Evolutionary conservation across 2,329 filamentous ascomycete genomes (phyloP).

Genomic region (Allantophomopsis cytisporea): DNA sequence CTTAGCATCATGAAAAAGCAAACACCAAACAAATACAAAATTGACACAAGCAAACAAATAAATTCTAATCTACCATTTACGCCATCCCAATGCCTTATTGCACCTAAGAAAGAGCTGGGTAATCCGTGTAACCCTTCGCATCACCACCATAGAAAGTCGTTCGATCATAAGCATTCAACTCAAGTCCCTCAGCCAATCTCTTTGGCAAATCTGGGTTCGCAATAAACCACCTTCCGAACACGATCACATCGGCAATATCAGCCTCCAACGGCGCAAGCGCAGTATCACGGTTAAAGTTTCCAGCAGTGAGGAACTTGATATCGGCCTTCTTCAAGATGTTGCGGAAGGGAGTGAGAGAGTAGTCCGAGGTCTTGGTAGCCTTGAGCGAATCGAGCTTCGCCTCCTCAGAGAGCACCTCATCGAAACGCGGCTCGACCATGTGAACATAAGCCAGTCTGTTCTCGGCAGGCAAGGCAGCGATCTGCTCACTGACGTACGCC

Average conservation of each 20-base stretch:
- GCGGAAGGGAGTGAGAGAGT: conserved; percentile 28
- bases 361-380: conserved; percentile 22
- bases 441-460: conserved; percentile 33
- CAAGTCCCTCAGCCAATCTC: conserved; percentile 20
- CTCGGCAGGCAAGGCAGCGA: conserved; percentile 18
- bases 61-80: no score
- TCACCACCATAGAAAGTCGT: conserved; percentile 16
- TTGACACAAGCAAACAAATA: no score
- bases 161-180: conserved; percentile 21
- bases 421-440: conserved; percentile 37
- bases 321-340: conserved; percentile 33
- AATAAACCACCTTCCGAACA: conserved; percentile 25
- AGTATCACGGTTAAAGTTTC: conserved; percentile 18
- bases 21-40: no score
- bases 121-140: conserved; percentile 17
- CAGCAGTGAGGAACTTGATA: conserved; percentile 33
- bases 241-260: conserved; percentile 18
- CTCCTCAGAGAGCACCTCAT: conserved; percentile 31
- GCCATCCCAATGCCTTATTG: no score
- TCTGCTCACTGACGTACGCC: conserved; percentile 26
- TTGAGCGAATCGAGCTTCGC: conserved; percentile 33
- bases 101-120: conserved; percentile 4
- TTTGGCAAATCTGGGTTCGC: conserved; percentile 26
- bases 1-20: no score
- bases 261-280: conserved; percentile 6